A percentile compares a stretch with the other conserved stretches of the same genome.
phyloP scores from a whole-genome alignment of 768 basidiomycete genomes.

The Panus rudis region DNA sequence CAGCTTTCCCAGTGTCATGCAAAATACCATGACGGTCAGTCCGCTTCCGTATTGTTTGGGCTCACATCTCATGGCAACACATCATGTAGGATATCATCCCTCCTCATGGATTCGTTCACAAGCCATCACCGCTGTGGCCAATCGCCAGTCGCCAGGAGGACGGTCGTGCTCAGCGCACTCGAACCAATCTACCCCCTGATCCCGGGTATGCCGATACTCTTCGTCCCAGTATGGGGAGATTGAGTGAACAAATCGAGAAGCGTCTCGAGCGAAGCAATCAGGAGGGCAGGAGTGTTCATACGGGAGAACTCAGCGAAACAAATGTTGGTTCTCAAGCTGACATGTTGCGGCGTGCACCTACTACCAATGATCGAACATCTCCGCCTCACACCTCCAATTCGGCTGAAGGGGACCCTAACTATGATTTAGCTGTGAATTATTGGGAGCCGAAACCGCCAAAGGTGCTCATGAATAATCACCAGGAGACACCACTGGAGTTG shows the following conservation, averaged over 20 bases:
- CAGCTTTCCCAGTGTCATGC: constrained; percentile 69
- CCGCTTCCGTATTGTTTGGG: neutral
- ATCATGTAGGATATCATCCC: constrained; percentile 59
- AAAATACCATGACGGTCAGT: constrained; percentile 55
- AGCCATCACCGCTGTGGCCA: constrained; percentile 55
- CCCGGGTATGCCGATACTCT: constrained; percentile 46
- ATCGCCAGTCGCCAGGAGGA: constrained; percentile 31
- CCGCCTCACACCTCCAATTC: neutral
- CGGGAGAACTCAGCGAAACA: constrained; percentile 13
- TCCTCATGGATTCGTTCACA: constrained; percentile 51
- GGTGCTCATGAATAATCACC: constrained; percentile 43
- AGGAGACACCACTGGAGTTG: constrained; percentile 38
- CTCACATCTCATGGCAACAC: neutral
- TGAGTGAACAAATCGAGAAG: constrained; percentile 14
- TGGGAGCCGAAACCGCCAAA: constrained; percentile 54
- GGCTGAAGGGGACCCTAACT: constrained; percentile 6
- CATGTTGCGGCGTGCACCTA: constrained; percentile 1
- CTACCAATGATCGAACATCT: neutral
- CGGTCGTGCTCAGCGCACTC: constrained; percentile 29
- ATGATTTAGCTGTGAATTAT: constrained; percentile 19
- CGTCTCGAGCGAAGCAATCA: constrained; percentile 14
- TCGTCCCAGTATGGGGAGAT: constrained; percentile 27
- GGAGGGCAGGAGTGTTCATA: constrained; percentile 11
- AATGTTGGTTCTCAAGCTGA: constrained; percentile 9
- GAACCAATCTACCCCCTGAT: constrained; percentile 36